A percentile compares a stretch with the other conserved stretches of the same genome.
phyloP scores from a whole-genome alignment of 2,329 filamentous ascomycete species.

The Paecilomyces sp. region DNA sequence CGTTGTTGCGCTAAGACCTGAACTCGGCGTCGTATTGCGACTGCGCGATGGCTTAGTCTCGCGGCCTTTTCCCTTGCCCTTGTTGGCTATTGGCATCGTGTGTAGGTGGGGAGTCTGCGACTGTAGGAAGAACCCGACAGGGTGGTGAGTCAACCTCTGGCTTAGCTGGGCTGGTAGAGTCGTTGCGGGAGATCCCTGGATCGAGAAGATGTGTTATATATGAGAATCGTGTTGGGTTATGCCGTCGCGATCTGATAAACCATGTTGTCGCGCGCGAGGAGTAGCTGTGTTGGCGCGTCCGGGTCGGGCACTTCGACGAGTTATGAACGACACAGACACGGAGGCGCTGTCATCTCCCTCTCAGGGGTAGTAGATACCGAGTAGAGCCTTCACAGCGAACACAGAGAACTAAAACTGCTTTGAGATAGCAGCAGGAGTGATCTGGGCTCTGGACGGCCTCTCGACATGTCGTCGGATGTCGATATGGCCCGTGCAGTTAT shows the following conservation, averaged over 20 bases:
- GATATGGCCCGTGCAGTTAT: constrained; percentile 1
- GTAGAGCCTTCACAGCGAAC: background rate
- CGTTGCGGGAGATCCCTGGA: background rate
- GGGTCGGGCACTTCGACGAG: background rate
- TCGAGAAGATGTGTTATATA: background rate
- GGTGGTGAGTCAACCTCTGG: background rate
- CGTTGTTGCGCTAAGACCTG: constrained; percentile 41
- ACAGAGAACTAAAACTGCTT: background rate
- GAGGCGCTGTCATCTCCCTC: background rate
- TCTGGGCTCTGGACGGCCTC: background rate
- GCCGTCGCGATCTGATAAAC: background rate
- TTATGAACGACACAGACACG: background rate
- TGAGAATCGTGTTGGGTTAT: background rate
- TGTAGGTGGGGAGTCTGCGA: background rate
- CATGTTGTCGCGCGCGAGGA: background rate
- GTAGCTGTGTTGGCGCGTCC: background rate
- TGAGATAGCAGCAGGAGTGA: background rate
- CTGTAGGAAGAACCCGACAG: background rate
- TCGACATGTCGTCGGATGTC: constrained; percentile 9
- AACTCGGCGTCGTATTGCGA: constrained; percentile 58
- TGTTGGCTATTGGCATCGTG: constrained; percentile 38
- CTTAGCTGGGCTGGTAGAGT: background rate
- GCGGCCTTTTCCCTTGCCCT: constrained; percentile 48
- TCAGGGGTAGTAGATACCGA: background rate
- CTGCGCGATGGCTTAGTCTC: constrained; percentile 50